A percentile compares a stretch with the other conserved stretches of the same genome.
phyloP scores from a whole-genome alignment of 164 flowering plant genomes.

The Magnolia kwangsiensis region DNA sequence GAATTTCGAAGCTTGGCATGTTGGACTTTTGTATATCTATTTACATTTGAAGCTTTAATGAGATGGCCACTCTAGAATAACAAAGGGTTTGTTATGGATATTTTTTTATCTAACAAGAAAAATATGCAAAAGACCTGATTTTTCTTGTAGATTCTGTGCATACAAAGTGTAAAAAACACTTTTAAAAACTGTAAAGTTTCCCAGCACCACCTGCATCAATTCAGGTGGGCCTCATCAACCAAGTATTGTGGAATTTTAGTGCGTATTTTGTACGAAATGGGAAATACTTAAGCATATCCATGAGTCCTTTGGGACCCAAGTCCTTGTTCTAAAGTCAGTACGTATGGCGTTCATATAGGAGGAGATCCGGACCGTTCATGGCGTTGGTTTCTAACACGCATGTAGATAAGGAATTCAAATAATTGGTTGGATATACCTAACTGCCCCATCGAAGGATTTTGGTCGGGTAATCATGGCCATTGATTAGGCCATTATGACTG shows the following conservation, averaged over 20 bases:
- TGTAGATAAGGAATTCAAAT: too few relatives aligned
- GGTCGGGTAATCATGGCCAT: too few relatives aligned
- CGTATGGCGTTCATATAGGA: too few relatives aligned
- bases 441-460: too few relatives aligned
- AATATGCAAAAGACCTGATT: neutral
- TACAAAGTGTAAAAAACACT: too few relatives aligned
- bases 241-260: neutral
- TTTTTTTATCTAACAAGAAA: neutral
- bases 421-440: too few relatives aligned
- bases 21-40: constrained; percentile 51
- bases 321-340: too few relatives aligned
- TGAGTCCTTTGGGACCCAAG: neutral
- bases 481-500: too few relatives aligned
- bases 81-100: constrained; percentile 7
- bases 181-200: too few relatives aligned
- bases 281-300: constrained; percentile 1
- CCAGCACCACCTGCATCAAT: neutral
- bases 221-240: neutral
- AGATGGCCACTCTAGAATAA: constrained; percentile 41
- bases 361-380: too few relatives aligned
- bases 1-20: constrained; percentile 52
- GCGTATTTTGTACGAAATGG: too few relatives aligned
- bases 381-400: too few relatives aligned
- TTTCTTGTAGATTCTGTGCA: neutral
- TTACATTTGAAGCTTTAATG: constrained; percentile 50